Base-by-base conservation (phyloP, 2,329 filamentous ascomycete species). In the Escovopsis sp. region DNA sequence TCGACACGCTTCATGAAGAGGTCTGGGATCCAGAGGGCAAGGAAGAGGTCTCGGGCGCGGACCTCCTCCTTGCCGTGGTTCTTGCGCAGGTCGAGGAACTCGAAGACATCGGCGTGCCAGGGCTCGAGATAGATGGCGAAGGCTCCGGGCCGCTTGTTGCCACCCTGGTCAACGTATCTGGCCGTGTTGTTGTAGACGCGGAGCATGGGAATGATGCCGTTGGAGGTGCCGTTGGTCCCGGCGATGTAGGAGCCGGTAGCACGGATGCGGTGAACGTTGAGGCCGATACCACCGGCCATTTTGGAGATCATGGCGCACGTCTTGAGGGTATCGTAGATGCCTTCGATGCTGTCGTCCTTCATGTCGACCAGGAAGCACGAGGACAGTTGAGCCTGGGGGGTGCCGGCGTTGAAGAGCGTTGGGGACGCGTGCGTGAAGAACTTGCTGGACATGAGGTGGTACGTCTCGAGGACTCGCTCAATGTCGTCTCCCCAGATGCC, bases 1-100 rank as follows among this genome's bases (percentile, higher is more conserved):
- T 98, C 86, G 38, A 98, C 88, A 58, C 90, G 86, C 72, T 94
- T 93, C 90, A 98, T 98, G 76, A 98, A 98, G 31, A 98, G 73
- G 67, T 98, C 90, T 13, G 90, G 87, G 39, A 94, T 94, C 90
- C 90, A 98, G 34, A 98, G 72, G 40, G 88, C 90, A 43, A 94
- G 85, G 76, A 98, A 98, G 35, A 98, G 72, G 58, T 98, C 90
- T 54, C 90, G 87, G 44, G 90, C 90, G 51, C 90, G 86, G 46
- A 94, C 75, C 65, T 98, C 90, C 58, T 98, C 90, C 66, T 98
- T 98, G 48, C 90, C 90, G 61, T 98, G 90, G 63, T 98, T 98
- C 79, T 98, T 98, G 53, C 90, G 81, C 36, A 98, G 75, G 53
- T 98, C 92, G 46, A 98, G 76, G 66, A 94, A 98, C 60, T 93